Conservation (phyloP, 768 basidiomycete species). For the Asterophora parasitica region DNA sequence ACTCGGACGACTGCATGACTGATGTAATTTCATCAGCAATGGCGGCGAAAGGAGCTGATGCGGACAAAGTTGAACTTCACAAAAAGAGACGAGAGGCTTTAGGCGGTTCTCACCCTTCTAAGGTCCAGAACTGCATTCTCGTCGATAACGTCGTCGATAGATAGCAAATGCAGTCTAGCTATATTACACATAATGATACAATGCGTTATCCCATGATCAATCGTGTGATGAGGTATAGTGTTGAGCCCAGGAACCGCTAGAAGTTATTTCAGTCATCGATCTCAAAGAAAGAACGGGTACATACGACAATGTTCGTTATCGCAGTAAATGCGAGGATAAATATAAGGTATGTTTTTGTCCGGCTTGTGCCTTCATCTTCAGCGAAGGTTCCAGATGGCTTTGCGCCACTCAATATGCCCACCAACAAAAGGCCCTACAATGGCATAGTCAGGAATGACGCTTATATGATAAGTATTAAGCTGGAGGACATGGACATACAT, state of each 20-base stretch:
- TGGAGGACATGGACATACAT: slow-evolving; percentile 38
- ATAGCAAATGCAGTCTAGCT: too few relatives aligned
- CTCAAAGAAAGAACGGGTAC: slow-evolving; percentile 14
- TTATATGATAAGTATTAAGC: not conserved
- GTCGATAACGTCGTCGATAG: slow-evolving; percentile 1
- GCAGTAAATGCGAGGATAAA: slow-evolving; percentile 82
- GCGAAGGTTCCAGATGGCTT: slow-evolving; percentile 58
- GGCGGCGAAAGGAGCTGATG: too few relatives aligned
- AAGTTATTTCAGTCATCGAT: slow-evolving; percentile 1
- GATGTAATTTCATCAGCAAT: too few relatives aligned
- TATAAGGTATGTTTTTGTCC: slow-evolving; percentile 70
- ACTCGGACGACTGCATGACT: too few relatives aligned
- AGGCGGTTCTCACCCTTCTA: too few relatives aligned
- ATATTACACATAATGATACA: slow-evolving; percentile 4
- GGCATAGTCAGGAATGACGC: not conserved
- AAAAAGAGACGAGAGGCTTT: too few relatives aligned
- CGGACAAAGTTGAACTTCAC: too few relatives aligned
- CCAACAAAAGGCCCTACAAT: slow-evolving; percentile 62
- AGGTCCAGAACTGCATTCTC: too few relatives aligned
- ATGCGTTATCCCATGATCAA: slow-evolving; percentile 22
- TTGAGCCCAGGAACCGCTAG: slow-evolving; percentile 28
- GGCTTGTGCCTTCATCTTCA: slow-evolving; percentile 38
- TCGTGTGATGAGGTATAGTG: slow-evolving; percentile 25
- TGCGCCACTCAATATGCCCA: slow-evolving; percentile 60
- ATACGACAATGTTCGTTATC: slow-evolving; percentile 61